Evolutionary conservation across 148 eudicot species (phyloP).

Genomic region (Camellia granthamiana): DNA sequence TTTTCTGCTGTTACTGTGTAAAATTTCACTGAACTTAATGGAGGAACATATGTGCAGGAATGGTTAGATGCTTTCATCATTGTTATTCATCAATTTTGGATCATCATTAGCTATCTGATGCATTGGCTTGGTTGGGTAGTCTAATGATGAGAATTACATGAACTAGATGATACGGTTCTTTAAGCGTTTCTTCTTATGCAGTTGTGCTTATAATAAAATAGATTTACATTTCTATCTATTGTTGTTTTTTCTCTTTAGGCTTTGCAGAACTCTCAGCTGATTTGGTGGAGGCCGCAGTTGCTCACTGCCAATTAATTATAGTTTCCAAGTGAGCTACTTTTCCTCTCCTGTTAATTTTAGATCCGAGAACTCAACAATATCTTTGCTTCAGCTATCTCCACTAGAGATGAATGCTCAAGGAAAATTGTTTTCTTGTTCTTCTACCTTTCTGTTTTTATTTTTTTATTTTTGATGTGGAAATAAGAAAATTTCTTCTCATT

Average conservation of each 20-base stretch:
- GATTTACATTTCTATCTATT: neutral
- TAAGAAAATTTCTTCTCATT: neutral
- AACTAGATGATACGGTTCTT: neutral
- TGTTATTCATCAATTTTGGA: neutral
- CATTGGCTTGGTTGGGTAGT: too few relatives aligned
- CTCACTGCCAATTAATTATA: conserved; percentile 90
- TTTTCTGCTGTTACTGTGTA: neutral
- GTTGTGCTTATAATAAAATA: neutral
- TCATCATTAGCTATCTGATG: neutral
- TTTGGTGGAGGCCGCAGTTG: conserved; percentile 72
- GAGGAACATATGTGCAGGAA: neutral
- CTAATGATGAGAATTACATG: too few relatives aligned
- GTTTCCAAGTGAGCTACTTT: conserved; percentile 70
- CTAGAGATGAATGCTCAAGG: neutral
- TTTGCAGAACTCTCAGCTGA: conserved; percentile 83
- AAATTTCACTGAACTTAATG: conserved; percentile 1
- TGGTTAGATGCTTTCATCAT: neutral
- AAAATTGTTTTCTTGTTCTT: neutral
- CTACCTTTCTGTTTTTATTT: neutral
- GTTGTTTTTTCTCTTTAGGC: conserved; percentile 41
- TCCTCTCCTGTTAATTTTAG: neutral
- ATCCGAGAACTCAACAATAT: neutral
- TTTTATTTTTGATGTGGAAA: neutral
- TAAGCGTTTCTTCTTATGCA: neutral
- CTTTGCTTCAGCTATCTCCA: neutral